These are phyloP conservation scores for Mortierella sp. DNA, from an alignment of 371 early-diverging fungal genomes.

Conservation along the genomic window DNA sequence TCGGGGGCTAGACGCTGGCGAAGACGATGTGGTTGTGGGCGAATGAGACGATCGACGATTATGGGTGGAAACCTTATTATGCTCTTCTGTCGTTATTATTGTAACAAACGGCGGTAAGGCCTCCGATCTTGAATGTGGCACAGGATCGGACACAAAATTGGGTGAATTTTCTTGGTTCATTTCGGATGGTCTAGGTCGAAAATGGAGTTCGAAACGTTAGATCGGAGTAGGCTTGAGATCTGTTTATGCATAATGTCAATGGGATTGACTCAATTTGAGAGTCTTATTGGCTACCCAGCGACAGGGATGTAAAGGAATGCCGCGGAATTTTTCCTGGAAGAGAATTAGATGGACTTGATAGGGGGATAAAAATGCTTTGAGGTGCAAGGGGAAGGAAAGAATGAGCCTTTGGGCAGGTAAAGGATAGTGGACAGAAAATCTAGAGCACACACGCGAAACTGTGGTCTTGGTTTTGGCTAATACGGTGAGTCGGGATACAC, in stretches of 20 bases:
- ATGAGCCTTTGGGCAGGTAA: not conserved
- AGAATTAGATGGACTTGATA: too few species aligned
- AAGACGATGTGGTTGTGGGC: not conserved
- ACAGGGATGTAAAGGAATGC: too few species aligned
- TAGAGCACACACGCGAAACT: not conserved
- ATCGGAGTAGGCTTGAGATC: too few species aligned
- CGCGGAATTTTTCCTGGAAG: too few species aligned
- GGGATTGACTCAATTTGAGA: not conserved
- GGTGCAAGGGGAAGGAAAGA: not conserved
- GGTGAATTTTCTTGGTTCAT: not conserved
- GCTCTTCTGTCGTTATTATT: not conserved
- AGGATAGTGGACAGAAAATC: not conserved
- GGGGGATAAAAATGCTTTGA: not conserved
- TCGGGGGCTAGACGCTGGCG: not conserved
- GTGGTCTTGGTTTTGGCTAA: not conserved
- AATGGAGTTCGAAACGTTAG: too few species aligned
- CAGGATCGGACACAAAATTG: not conserved
- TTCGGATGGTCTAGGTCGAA: too few species aligned
- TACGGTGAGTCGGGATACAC: not conserved
- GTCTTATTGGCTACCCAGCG: too few species aligned
- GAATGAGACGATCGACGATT: not conserved
- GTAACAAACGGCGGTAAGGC: not conserved
- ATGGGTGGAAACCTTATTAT: not conserved
- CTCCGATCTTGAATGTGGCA: conserved; percentile 3
- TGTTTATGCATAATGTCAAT: not conserved